Base-by-base conservation (phyloP, 306 rosid species). In the Cicer pinnatifidum region DNA sequence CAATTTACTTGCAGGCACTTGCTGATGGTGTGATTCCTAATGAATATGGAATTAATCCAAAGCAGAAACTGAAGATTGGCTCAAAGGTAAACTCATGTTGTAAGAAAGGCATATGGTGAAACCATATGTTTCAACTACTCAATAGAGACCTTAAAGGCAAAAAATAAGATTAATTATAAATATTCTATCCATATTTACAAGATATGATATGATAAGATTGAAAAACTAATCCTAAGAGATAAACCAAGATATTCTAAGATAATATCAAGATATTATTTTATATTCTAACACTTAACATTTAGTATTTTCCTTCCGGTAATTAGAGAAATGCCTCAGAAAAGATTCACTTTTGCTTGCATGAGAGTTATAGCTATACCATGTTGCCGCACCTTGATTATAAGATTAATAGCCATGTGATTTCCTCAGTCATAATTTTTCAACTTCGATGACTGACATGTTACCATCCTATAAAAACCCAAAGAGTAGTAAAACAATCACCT, bases 21-120 rank as follows among this genome's bases (percentile, higher is more conserved):
- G 97, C 99, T 16, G 97, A 94, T 78, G 99, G 99, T 73, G 99
- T 94, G 70, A 90, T 94, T 77, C 99, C 99, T 69, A 94, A 94
- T 70, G 99, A 94, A 84, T 94, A 94, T 76, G 99, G 99, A 61
- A 91, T 94, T 72, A 91, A 91, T 83, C 93, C 99, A 75, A 70
- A 79, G 83, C 99, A 94, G 83, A 94, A 89, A 83, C 82, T 94
- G 73, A 89, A 91, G 84, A 94, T 94, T 86, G 97, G 99, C 61
- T 89, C 99, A 17, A 91, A 94, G 96, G 99, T 90, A 77, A 83
- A 67, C 33, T 75, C 40, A 48, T 39, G 38, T 53, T 59, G 17
- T 75, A 41, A 57, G 69, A 56, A 65, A 28, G 33, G 33, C 33
- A 28, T 28, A 28, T 28, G 33, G 33, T 28, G 33, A 28, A 28